phyloP scores from a whole-genome alignment of 108 stramenopile species.

The Stephanodiscus minutulus region DNA sequence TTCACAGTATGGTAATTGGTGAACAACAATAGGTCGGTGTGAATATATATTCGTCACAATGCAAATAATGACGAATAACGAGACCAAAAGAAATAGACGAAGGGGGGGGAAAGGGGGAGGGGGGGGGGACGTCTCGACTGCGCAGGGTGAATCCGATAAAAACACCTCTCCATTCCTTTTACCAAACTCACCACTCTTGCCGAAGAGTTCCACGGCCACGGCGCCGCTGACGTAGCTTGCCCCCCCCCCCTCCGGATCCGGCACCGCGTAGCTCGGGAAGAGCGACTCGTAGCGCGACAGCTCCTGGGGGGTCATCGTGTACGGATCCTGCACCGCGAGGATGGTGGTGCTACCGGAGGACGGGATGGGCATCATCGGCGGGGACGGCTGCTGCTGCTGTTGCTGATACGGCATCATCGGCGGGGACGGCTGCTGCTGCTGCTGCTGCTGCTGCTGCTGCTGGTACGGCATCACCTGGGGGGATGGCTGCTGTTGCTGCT shows the following conservation, averaged over 20 bases:
- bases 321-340: constrained; percentile 77
- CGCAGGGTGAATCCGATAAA: no score
- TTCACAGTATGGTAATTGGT: no score
- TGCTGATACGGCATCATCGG: not conserved
- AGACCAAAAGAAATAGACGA: not conserved
- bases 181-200: constrained; percentile 71
- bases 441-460: constrained; percentile 7
- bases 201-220: constrained; percentile 90
- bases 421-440: constrained; percentile 9
- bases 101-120: no score
- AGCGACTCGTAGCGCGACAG: constrained; percentile 78
- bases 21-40: no score
- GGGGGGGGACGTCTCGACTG: no score
- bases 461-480: constrained; percentile 6
- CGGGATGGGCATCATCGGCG: constrained; percentile 7
- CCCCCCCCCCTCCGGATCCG: constrained; percentile 30
- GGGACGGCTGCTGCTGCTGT: constrained; percentile 27
- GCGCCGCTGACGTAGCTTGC: constrained; percentile 81
- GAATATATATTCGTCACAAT: no score
- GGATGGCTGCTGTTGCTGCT: constrained; percentile 13
- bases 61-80: no score
- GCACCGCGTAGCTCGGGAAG: constrained; percentile 82
- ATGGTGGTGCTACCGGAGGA: constrained; percentile 33
- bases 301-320: constrained; percentile 79
- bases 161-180: constrained; percentile 34